Base-by-base conservation (phyloP, 208 protist species). In the Acanthamoeba culbertsoni region DNA sequence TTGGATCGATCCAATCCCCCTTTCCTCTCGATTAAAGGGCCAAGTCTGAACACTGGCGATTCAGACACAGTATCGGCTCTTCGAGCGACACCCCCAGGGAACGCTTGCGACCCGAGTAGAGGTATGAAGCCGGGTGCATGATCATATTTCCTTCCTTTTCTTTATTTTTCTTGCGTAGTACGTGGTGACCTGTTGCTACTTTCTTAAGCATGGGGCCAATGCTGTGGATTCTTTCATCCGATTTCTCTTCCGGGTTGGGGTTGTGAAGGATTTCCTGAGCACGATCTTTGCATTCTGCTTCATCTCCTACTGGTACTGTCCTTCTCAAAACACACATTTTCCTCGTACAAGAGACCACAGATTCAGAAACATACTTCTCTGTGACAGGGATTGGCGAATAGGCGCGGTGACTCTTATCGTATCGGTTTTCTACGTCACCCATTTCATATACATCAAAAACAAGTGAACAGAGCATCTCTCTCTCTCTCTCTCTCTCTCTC, bases 391-490 rank as follows among this genome's bases (percentile, higher is more conserved):
- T 20, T 79, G 68, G 68, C 68, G 37, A 18, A 79, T 79, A 43
- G 68, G 68, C 10, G 23, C 48, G 68, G 68, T 79, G 23, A 79
- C 68, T 2, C 18, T 79, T 40, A 35, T 79, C 35, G 28, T 40
- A 1, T 79, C 68, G 20, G 16, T 48, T 18, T 43, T 79, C 33
- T 79, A 79, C 37, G 68, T 79, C 10, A 18, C 48, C 42, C 68
- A 79, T 40, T 79, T 79, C 68, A 79, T 79, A 33, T 48, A 43
- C 31, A 79, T 79, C 68, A 79, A 79, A 40, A 79, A 79, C 68
- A 79, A 35, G 68, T 48, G 68, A 10, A 1, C 48, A 23, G 6
- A 5, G 59, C n/a, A 14, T 28, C 55, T 14, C 37, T 23, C 2
- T 68, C n/a, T n/a, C n/a, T n/a, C n/a, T n/a, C n/a, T n/a, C n/a